Conservation (phyloP, 495 filamentous ascomycete genomes). For the Talaromyces adpressus region DNA sequence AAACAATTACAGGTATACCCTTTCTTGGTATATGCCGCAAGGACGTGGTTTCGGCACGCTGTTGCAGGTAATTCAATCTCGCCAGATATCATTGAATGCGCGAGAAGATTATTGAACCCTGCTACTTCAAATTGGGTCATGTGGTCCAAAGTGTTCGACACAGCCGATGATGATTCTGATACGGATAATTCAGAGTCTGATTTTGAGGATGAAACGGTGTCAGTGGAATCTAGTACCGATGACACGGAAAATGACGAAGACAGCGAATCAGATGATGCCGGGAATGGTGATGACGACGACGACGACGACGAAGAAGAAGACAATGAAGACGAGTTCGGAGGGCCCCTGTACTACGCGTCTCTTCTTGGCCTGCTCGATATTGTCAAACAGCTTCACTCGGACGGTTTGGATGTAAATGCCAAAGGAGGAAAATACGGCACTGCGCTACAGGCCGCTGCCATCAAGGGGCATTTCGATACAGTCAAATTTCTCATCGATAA, state of each 20-base stretch:
- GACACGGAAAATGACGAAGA: neutral
- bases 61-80: constrained; percentile 5
- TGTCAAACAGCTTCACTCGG: constrained; percentile 9
- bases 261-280: neutral
- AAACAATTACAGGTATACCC: constrained; percentile 8
- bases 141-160: constrained; percentile 13
- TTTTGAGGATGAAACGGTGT: neutral
- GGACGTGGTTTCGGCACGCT: constrained; percentile 10
- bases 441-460: neutral
- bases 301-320: no score
- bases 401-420: constrained; percentile 6
- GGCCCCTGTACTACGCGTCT: constrained; percentile 12
- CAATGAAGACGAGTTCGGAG: neutral
- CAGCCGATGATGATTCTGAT: constrained; percentile 4
- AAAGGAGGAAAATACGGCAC: constrained; percentile 1
- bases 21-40: constrained; percentile 12
- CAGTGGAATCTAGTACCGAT: neutral
- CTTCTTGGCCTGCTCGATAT: constrained; percentile 12
- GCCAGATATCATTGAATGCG: constrained; percentile 9
- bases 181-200: neutral
- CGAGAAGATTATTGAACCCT: constrained; percentile 10
- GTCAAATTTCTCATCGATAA: constrained; percentile 13
- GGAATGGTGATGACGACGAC: neutral
- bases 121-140: constrained; percentile 12
- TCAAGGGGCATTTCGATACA: neutral